Evolutionary conservation across 495 filamentous ascomycete genomes (phyloP), one percentile per base, ranked within the genome.

Genomic region (Tuber melanosporum): DNA sequence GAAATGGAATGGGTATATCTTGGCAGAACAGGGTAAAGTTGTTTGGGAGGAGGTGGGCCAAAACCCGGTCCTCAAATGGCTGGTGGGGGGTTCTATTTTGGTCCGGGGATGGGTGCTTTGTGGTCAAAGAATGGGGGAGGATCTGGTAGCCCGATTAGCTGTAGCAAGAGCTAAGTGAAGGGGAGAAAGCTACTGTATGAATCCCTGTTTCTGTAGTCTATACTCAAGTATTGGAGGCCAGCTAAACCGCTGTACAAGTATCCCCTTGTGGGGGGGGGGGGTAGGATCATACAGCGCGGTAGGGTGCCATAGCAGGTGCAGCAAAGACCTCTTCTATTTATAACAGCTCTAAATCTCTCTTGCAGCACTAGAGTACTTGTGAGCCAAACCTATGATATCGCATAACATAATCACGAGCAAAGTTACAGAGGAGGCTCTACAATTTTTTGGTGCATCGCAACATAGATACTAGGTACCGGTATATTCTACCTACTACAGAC

Each of bases 1-100:
- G 57, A 36, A 66, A 3, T 14, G 26, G 32, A 36, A 8, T 66
- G 57, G 57, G 26, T 66, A 66, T 66, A 66, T 36, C 57, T 66
- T 66, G 57, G 57, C 26, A 36, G 57, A 17, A 66, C 57, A 36
- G 57, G 57, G 57, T 66, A 66, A 66, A 66, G 57, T 66, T 36
- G 57, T 12, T n/a, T 36, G 57, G 57, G 26, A 66, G 26, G 57
- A 36, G 26, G 57, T 4, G 26, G 32, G 57, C 14, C 26, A 66
- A 66, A 66, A 66, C 57, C 57, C 57, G 26, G 57, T 4, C n/a
- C 57, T 66, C 36, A 66, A 66, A 66, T 66, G 57, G 57, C 14
- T 14, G 12, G 57, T 19, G 26, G 26, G 57, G 26, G 57, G 52
- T 8, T 36, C 4, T 66, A 12, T 66, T 36, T 66, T 32, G 57